Evolutionary conservation across 805 yeast species (phyloP).

Genomic region (Myxozyma melibiosi): DNA sequence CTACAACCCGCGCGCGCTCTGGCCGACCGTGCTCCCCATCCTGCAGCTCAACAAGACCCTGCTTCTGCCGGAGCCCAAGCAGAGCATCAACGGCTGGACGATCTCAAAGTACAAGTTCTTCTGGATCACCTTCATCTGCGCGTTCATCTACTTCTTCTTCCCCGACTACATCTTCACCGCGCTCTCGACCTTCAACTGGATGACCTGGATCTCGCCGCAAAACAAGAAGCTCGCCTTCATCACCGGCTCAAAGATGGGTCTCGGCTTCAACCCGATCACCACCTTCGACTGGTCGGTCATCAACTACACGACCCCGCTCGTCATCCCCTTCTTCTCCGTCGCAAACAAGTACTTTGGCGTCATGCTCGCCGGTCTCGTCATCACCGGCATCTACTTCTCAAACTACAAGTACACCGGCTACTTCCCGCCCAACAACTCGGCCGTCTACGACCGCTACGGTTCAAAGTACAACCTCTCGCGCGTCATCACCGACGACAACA

Average conservation of each 20-base stretch:
- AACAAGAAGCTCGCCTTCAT: conserved; percentile 62
- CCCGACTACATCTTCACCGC: conserved; percentile 64
- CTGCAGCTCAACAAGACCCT: conserved; percentile 55
- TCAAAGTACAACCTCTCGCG: conserved; percentile 17
- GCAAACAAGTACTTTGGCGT: conserved; percentile 18
- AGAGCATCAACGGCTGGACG: conserved; percentile 55
- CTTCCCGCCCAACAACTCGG: conserved; percentile 21
- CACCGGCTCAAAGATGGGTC: conserved; percentile 64
- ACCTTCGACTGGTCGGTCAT: conserved; percentile 56
- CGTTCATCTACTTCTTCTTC: conserved; percentile 58
- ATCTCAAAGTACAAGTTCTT: conserved; percentile 57
- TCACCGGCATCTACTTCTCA: conserved; percentile 13
- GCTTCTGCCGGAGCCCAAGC: conserved; percentile 17
- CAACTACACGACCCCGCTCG: conserved; percentile 19
- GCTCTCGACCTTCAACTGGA: conserved; percentile 59
- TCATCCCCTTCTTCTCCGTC: conserved; percentile 21
- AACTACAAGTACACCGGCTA: conserved; percentile 24
- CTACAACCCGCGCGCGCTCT: conserved; percentile 59
- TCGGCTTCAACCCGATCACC: conserved; percentile 67
- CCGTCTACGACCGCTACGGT: conserved; percentile 21
- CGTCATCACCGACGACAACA: neutral
- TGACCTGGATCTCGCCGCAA: conserved; percentile 63
- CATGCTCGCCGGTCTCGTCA: conserved; percentile 10
- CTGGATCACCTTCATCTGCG: conserved; percentile 44
- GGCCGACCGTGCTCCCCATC: conserved; percentile 70